Evolutionary conservation across 78 protist genomes (phyloP).

Genomic region (Anaeramoeba flamelloides): DNA sequence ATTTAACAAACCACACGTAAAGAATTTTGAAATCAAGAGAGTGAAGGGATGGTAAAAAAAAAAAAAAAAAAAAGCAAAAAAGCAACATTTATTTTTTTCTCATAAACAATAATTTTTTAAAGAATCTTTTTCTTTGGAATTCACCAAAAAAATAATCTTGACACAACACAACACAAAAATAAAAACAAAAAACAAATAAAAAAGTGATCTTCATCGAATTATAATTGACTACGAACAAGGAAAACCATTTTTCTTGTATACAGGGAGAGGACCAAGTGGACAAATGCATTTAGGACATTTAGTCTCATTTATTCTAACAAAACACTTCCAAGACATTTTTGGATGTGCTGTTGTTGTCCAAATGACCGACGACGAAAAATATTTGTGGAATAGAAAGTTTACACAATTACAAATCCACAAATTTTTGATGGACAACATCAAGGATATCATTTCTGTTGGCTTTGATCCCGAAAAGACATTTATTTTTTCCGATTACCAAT

Average conservation of each 20-base stretch:
- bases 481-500: constrained; percentile 84
- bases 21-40: too few relatives aligned
- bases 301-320: background rate
- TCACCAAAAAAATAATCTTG: too few relatives aligned
- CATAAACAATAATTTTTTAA: too few relatives aligned
- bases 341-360: constrained; percentile 92
- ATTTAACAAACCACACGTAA: too few relatives aligned
- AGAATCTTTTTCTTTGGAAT: too few relatives aligned
- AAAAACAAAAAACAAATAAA: too few relatives aligned
- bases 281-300: constrained; percentile 65
- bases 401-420: constrained; percentile 44
- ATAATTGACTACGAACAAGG: constrained; percentile 48
- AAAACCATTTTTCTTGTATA: constrained; percentile 85
- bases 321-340: constrained; percentile 72
- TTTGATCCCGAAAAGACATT: constrained; percentile 86
- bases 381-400: constrained; percentile 47
- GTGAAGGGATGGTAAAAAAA: too few relatives aligned
- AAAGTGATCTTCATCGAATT: background rate
- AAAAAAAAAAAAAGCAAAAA: too few relatives aligned
- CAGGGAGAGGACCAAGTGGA: constrained; percentile 92
- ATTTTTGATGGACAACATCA: constrained; percentile 61
- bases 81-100: too few relatives aligned
- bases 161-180: too few relatives aligned
- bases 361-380: constrained; percentile 98
- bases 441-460: constrained; percentile 96